These are phyloP conservation scores for Ganoderma lucidum DNA, from an alignment of 1,284 basidiomycete species.

Conservation along the genomic window DNA sequence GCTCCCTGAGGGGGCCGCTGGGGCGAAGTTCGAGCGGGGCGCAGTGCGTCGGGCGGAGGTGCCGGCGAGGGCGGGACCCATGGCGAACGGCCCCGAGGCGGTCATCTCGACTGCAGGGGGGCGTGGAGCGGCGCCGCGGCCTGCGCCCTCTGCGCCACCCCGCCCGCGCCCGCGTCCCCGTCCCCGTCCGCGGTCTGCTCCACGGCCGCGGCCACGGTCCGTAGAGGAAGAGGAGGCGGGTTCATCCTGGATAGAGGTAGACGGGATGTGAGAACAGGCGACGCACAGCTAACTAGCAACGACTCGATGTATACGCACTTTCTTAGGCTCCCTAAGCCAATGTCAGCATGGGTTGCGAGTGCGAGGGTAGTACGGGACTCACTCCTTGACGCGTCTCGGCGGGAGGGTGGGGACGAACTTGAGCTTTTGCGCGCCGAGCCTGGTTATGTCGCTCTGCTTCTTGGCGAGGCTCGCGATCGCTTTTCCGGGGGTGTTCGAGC, in stretches of 20 bases:
- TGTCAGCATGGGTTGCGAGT: background rate
- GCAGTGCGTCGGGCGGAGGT: slow-evolving; percentile 55
- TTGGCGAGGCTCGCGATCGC: slow-evolving; percentile 79
- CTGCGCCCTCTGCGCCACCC: slow-evolving; percentile 44
- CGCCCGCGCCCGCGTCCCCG: slow-evolving; percentile 47
- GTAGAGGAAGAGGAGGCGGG: slow-evolving; percentile 41
- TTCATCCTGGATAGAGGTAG: slow-evolving; percentile 55
- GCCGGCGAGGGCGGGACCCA: slow-evolving; percentile 78
- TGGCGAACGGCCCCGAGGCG: slow-evolving; percentile 85
- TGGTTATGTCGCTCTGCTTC: slow-evolving; percentile 72
- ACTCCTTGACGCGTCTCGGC: slow-evolving; percentile 78
- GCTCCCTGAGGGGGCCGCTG: slow-evolving; percentile 48
- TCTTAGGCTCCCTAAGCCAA: slow-evolving; percentile 48
- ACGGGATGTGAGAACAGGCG: slow-evolving; percentile 11
- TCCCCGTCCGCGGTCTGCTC: slow-evolving; percentile 58
- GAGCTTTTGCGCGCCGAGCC: slow-evolving; percentile 75
- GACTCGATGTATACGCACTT: slow-evolving; percentile 43
- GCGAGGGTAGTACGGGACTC: slow-evolving; percentile 43
- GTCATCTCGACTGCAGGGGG: slow-evolving; percentile 71
- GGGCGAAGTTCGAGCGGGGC: slow-evolving; percentile 63
- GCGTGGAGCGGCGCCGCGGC: slow-evolving; percentile 57
- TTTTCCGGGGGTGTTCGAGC: slow-evolving; percentile 43
- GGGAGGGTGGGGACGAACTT: slow-evolving; percentile 84
- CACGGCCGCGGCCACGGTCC: slow-evolving; percentile 47
- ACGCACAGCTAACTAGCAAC: background rate